phyloP scores from a whole-genome alignment of 2,329 filamentous ascomycete species.

The Fusarium zealandicum region DNA sequence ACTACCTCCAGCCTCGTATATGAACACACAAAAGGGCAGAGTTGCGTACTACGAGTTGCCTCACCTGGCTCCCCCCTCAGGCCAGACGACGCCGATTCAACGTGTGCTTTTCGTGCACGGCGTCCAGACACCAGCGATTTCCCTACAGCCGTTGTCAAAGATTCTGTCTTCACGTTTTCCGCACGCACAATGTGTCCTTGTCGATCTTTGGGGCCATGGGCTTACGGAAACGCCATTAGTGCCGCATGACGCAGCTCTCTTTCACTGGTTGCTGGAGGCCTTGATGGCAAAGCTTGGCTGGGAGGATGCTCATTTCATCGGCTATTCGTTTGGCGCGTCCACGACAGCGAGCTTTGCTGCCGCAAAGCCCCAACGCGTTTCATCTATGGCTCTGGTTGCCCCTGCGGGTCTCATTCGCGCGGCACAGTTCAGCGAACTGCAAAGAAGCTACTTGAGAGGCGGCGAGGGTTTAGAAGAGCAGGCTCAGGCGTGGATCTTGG shows the following conservation, averaged over 20 bases:
- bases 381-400: slow-evolving; percentile 51
- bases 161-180: slow-evolving; percentile 48
- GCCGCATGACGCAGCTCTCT: slow-evolving; percentile 51
- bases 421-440: slow-evolving; percentile 37
- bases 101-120: slow-evolving; percentile 58
- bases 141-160: slow-evolving; percentile 52
- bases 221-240: slow-evolving; percentile 56
- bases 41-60: slow-evolving; percentile 51
- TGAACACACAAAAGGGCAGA: slow-evolving; percentile 44
- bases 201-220: slow-evolving; percentile 63
- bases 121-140: slow-evolving; percentile 58
- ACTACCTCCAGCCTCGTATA: slow-evolving; percentile 48
- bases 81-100: not conserved
- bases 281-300: slow-evolving; percentile 52
- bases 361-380: slow-evolving; percentile 41
- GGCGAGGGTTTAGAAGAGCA: slow-evolving; percentile 39
- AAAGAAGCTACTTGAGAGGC: slow-evolving; percentile 35
- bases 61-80: slow-evolving; percentile 11
- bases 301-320: slow-evolving; percentile 53
- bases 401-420: slow-evolving; percentile 53
- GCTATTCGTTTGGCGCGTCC: slow-evolving; percentile 58
- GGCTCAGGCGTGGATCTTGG: slow-evolving; percentile 47
- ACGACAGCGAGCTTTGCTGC: slow-evolving; percentile 50
- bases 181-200: slow-evolving; percentile 49
- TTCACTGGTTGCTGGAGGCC: slow-evolving; percentile 51